phyloP scores from a whole-genome alignment of 345 rosid genomes.

The Passiflora organensis region DNA sequence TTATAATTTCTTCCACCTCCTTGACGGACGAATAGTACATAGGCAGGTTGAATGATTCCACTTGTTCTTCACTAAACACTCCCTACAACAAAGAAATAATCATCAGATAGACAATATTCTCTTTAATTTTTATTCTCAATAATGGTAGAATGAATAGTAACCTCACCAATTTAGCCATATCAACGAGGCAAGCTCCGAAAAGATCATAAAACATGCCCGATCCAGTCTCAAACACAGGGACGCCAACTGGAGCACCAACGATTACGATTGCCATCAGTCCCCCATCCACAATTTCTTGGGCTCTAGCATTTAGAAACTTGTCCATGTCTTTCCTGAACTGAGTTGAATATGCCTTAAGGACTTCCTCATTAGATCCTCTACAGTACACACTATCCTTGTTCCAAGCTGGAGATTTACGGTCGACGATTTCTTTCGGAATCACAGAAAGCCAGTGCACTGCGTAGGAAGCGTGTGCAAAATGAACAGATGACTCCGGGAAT shows the following conservation, averaged over 20 bases:
- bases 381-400: conserved; percentile 18
- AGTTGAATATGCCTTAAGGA: conserved; percentile 11
- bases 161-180: background rate
- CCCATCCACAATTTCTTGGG: conserved; percentile 25
- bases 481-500: conserved; percentile 21
- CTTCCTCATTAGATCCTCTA: conserved; percentile 12
- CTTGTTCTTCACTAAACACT: background rate
- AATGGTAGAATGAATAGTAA: background rate
- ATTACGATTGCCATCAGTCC: conserved; percentile 21
- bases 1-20: too few relatives aligned
- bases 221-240: too few relatives aligned
- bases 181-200: background rate
- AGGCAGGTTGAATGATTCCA: too few relatives aligned
- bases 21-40: too few relatives aligned
- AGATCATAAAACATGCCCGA: too few relatives aligned
- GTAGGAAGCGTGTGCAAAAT: conserved; percentile 13
- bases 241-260: conserved; percentile 14
- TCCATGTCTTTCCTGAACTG: conserved; percentile 24
- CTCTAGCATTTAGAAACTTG: conserved; percentile 20
- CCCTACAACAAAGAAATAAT: background rate
- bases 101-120: background rate
- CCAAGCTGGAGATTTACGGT: conserved; percentile 18
- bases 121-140: background rate
- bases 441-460: conserved; percentile 33
- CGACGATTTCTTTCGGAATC: conserved; percentile 12